These are phyloP conservation scores for Arxiozyma heterogenica DNA, from an alignment of 1,139 yeast genomes.

Conservation along the genomic window DNA sequence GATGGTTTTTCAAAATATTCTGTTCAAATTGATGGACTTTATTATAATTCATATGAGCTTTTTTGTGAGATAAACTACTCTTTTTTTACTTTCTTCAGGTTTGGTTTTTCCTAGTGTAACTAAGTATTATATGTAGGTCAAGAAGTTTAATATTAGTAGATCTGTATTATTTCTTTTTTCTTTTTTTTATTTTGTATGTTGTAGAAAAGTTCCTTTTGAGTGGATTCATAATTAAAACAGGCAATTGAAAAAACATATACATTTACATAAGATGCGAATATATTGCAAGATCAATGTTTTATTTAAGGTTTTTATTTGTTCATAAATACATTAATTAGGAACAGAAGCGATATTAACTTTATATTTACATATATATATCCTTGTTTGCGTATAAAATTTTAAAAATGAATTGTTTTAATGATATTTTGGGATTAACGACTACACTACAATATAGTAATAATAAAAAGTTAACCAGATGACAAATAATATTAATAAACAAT, in stretches of 20 bases:
- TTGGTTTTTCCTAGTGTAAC: too few relatives aligned
- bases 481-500: neutral
- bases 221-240: neutral
- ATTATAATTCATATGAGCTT: neutral
- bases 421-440: neutral
- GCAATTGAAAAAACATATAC: neutral
- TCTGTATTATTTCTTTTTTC: neutral
- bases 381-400: neutral
- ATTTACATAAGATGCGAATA: neutral
- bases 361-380: neutral
- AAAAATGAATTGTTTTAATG: neutral
- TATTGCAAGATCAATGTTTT: neutral
- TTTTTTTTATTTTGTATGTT: too few relatives aligned
- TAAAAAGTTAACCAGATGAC: neutral
- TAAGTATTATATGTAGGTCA: neutral
- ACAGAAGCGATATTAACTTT: neutral
- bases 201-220: neutral
- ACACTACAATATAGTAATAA: neutral
- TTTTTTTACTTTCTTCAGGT: neutral
- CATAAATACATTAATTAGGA: too few relatives aligned
- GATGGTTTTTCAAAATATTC: neutral
- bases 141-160: too few relatives aligned
- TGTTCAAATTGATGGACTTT: conserved; percentile 4
- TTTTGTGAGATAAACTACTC: neutral
- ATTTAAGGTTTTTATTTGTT: too few relatives aligned